Conservation (phyloP, 495 filamentous ascomycete species). For the Pyrenopolyporus hunteri region DNA sequence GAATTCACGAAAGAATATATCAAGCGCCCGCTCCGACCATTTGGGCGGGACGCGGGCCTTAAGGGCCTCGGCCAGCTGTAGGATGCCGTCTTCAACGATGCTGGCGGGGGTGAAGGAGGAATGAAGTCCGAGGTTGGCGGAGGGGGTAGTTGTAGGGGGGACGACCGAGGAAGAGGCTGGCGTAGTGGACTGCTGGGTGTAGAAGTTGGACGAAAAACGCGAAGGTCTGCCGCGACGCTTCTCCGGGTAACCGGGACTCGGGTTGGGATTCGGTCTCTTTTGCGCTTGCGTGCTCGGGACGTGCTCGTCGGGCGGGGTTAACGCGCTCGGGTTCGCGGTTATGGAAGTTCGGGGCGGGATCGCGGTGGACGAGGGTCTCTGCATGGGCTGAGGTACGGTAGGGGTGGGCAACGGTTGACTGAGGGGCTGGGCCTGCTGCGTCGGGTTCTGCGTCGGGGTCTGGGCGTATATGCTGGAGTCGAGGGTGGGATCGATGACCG, state of each 20-base stretch:
- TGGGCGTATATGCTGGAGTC: conserved; percentile 33
- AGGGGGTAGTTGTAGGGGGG: conserved; percentile 7
- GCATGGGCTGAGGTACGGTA: conserved; percentile 27
- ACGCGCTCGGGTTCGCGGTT: conserved; percentile 44
- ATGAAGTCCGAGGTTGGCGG: conserved; percentile 8
- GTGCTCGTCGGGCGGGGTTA: conserved; percentile 58
- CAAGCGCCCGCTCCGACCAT: conserved; percentile 57
- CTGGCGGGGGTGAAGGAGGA: conserved; percentile 10
- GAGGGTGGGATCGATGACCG: conserved; percentile 36
- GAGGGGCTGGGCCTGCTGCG: conserved; percentile 26
- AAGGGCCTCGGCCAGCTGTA: conserved; percentile 46
- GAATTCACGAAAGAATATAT: conserved; percentile 58
- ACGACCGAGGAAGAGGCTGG: conserved; percentile 10
- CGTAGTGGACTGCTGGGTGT: conserved; percentile 32
- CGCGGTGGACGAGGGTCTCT: conserved; percentile 38
- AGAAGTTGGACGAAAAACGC: conserved; percentile 41
- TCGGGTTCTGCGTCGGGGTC: conserved; percentile 27
- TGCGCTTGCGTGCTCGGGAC: conserved; percentile 40
- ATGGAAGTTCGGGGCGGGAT: conserved; percentile 44
- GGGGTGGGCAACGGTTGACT: conserved; percentile 20
- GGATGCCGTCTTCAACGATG: conserved; percentile 40
- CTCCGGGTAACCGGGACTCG: conserved; percentile 38
- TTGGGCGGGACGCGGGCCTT: conserved; percentile 34
- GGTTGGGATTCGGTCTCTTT: conserved; percentile 37
- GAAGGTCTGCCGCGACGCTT: conserved; percentile 52